Base-by-base conservation (phyloP, 1,139 yeast species). In the Blastobotrys petasosporus region DNA sequence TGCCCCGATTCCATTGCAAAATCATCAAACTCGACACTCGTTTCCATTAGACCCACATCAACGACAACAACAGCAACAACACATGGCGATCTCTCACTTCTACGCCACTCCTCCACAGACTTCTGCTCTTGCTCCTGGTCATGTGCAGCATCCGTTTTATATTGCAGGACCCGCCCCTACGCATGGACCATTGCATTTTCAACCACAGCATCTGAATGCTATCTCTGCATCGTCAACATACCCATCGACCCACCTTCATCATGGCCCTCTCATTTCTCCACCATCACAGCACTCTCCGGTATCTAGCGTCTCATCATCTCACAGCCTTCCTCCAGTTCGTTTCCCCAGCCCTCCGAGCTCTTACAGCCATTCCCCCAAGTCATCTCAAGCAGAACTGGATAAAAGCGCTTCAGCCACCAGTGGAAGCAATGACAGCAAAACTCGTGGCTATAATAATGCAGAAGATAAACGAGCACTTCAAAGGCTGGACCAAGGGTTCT, bases 381-480 rank as follows among this genome's bases (percentile, higher is more conserved):
- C 25, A 15, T 10, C 8, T 15, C 10, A 8, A 11, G 11, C 9
- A 6, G 12, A 39, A 17, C 28, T 9, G 6, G 8, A 8, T 13
- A 8, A 12, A 8, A 13, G 15, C 15, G 9, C 12, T 4, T 13
- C 30, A 35, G 10, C 45, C 40, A 5, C 31, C 36, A 16, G 10
- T 8, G 11, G 16, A 12, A 31, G 12, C 13, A 20, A 38, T 4
- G 15, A 13, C 12, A 10, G 37, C 32, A n/a, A 33, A 4, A 12
- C 34, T 6, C 45, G 37, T 15, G 45, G n/a, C 6, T 41, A 41
- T 23, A 11, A 20, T 10, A 35, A 31, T 30, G 36, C 33, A 4
- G 47, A 44, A 20, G 47, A 44, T 15, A 35, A 44, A 12, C 31
- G 47, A 7, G 47, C 44, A 11, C 32, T 44, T 13, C 35, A 37